phyloP scores from a whole-genome alignment of 2,329 filamentous ascomycete genomes.

The Sclerotinia minor region DNA sequence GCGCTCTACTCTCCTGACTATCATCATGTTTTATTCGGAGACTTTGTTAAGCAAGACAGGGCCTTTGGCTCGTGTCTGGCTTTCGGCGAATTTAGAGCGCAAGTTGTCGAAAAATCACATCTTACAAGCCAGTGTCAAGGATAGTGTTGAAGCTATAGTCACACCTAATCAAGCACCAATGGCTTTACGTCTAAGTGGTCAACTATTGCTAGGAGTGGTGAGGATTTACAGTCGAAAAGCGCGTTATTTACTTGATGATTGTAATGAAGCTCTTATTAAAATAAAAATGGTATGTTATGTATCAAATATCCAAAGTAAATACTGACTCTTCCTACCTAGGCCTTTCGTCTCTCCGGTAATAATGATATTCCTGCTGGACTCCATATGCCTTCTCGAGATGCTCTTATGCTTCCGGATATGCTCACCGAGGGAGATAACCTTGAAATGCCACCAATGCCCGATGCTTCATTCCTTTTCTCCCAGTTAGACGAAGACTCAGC shows the following conservation, averaged over 20 bases:
- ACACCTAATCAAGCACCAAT: slow-evolving; percentile 90
- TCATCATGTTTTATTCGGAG: slow-evolving; percentile 94
- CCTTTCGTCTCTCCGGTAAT: slow-evolving; percentile 90
- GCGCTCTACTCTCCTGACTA: slow-evolving; percentile 9
- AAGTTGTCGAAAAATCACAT: slow-evolving; percentile 98
- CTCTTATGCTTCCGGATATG: slow-evolving; percentile 84
- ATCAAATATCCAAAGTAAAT: slow-evolving; percentile 3
- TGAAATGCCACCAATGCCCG: slow-evolving; percentile 77
- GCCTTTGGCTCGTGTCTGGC: slow-evolving; percentile 95
- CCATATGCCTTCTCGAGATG: slow-evolving; percentile 78
- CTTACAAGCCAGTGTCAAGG: slow-evolving; percentile 88
- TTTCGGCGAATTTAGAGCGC: slow-evolving; percentile 96
- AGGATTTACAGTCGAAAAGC: slow-evolving; percentile 98
- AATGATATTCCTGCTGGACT: slow-evolving; percentile 89
- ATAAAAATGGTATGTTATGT: slow-evolving; percentile 83
- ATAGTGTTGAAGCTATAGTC: slow-evolving; percentile 94
- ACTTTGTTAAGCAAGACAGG: slow-evolving; percentile 94
- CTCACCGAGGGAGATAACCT: slow-evolving; percentile 88
- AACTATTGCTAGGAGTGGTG: slow-evolving; percentile 91
- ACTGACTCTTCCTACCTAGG: slow-evolving; percentile 56
- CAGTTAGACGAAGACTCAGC: slow-evolving; percentile 65
- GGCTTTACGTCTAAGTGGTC: slow-evolving; percentile 88
- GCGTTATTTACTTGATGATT: slow-evolving; percentile 93
- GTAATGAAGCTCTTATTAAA: slow-evolving; percentile 95
- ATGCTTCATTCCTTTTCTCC: slow-evolving; percentile 80